Evolutionary conservation across 768 basidiomycete species (phyloP).

Genomic region (Kwoniella mangroviensis): DNA sequence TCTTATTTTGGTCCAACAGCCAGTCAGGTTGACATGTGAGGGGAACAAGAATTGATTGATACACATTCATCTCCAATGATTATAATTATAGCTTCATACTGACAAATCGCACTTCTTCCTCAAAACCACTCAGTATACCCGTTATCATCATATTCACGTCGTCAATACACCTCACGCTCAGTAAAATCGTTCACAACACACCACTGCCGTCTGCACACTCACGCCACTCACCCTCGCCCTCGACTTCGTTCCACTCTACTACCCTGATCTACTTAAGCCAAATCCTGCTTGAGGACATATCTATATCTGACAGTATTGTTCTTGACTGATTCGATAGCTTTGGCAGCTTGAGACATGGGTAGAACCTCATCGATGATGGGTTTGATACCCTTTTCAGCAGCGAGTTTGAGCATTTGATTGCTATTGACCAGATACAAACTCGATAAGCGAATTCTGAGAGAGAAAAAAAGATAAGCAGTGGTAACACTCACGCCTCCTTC

Average conservation of each 20-base stretch:
- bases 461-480: neutral
- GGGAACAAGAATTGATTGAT: too few relatives aligned
- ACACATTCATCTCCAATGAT: neutral
- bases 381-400: constrained; percentile 64
- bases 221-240: constrained; percentile 5
- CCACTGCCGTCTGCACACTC: neutral
- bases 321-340: constrained; percentile 64
- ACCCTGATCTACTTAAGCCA: constrained; percentile 28
- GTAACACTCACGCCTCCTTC: constrained; percentile 58
- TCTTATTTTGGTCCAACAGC: too few relatives aligned
- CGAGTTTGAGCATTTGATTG: constrained; percentile 67
- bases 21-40: too few relatives aligned
- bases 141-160: neutral
- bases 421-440: constrained; percentile 4
- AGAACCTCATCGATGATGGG: constrained; percentile 60
- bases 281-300: constrained; percentile 62
- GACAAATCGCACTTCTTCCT: too few relatives aligned
- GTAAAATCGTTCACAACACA: neutral
- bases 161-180: constrained; percentile 4
- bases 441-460: too few relatives aligned
- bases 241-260: neutral
- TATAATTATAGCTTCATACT: constrained; percentile 8
- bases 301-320: constrained; percentile 64
- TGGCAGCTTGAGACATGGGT: constrained; percentile 63
- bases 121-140: neutral